These are phyloP conservation scores for Antitrichia curtipendula DNA, from an alignment of 225 moss, liverwort and hornwort species.

Conservation along the genomic window DNA sequence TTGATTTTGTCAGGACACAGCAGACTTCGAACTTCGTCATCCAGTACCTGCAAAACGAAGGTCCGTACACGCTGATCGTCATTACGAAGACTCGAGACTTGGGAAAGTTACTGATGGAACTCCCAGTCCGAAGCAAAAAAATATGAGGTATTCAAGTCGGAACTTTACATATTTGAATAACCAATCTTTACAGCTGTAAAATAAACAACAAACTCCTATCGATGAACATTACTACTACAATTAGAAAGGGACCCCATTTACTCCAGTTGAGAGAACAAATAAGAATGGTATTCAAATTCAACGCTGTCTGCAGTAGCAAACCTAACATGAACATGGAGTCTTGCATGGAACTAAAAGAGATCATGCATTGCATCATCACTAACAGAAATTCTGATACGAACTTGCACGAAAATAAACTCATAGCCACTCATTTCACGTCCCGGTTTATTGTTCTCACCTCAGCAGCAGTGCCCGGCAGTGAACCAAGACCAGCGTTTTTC, in stretches of 20 bases:
- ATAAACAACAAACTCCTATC: not conserved
- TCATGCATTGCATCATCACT: not conserved
- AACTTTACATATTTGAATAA: not conserved
- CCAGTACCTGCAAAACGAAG: slow-evolving; percentile 42
- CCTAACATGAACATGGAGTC: not conserved
- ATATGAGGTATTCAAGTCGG: not conserved
- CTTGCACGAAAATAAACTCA: not conserved
- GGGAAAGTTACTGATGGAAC: not conserved
- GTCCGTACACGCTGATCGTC: not conserved
- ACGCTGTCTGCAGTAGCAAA: not conserved
- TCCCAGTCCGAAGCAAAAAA: not conserved
- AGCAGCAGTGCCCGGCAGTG: slow-evolving; percentile 87
- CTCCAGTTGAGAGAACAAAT: not conserved
- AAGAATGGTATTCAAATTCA: not conserved
- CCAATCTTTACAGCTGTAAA: not conserved
- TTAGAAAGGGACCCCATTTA: not conserved
- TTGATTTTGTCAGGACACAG: slow-evolving; percentile 90
- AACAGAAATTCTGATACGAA: not conserved
- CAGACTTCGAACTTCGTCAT: slow-evolving; percentile 67
- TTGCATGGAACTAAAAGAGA: not conserved
- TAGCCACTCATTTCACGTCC: not conserved
- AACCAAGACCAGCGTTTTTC: slow-evolving; percentile 72
- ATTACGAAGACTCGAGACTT: not conserved
- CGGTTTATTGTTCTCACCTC: slow-evolving; percentile 33
- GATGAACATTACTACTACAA: not conserved